Evolutionary conservation across 2,329 filamentous ascomycete species (phyloP).

Genomic region (Fusarium buharicum): DNA sequence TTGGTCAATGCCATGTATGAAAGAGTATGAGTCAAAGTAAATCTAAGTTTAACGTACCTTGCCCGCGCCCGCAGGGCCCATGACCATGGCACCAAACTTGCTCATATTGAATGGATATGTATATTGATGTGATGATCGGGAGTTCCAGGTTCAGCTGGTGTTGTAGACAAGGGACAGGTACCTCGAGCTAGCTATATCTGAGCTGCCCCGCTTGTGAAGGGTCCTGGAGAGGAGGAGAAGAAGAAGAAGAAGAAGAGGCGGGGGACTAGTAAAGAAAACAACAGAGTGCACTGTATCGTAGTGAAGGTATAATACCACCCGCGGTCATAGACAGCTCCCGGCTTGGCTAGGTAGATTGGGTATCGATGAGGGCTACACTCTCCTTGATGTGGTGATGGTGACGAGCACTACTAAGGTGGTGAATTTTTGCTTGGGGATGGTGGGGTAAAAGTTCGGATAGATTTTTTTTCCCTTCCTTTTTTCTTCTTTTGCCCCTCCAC

Average conservation of each 20-base stretch:
- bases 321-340: background rate
- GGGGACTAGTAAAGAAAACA: slow-evolving; percentile 3
- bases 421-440: slow-evolving; percentile 34
- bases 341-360: slow-evolving; percentile 3
- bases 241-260: background rate
- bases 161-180: slow-evolving; percentile 18
- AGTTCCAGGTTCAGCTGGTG: slow-evolving; percentile 16
- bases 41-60: slow-evolving; percentile 67
- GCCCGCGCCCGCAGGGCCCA: slow-evolving; percentile 95
- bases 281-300: background rate
- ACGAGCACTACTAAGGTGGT: slow-evolving; percentile 12
- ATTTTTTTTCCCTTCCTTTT: slow-evolving; percentile 9
- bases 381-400: slow-evolving; percentile 20
- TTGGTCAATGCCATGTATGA: slow-evolving; percentile 8
- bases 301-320: background rate
- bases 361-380: slow-evolving; percentile 13
- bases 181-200: slow-evolving; percentile 26
- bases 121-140: slow-evolving; percentile 5
- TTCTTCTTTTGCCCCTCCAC: slow-evolving; percentile 13
- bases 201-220: slow-evolving; percentile 33
- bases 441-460: slow-evolving; percentile 37
- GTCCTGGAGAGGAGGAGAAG: background rate
- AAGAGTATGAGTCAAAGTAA: slow-evolving; percentile 12
- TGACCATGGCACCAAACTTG: slow-evolving; percentile 93
- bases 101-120: slow-evolving; percentile 69